These are phyloP conservation scores for Kluyveromyces nonfermentans DNA, from an alignment of 805 yeast species.

Conservation along the genomic window DNA sequence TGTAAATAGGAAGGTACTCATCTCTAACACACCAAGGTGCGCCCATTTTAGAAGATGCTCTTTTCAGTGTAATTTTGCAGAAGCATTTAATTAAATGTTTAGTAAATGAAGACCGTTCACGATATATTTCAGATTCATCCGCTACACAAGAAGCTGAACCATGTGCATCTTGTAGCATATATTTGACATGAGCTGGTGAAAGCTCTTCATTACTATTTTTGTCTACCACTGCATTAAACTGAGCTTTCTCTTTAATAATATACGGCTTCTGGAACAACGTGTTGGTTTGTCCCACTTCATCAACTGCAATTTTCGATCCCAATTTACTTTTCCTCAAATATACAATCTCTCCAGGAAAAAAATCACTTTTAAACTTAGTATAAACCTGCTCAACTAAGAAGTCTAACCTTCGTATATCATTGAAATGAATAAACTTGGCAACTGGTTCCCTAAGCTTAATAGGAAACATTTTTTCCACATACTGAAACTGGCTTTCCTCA, in stretches of 20 bases:
- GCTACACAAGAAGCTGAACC: slow-evolving; percentile 55
- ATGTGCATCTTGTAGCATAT: slow-evolving; percentile 53
- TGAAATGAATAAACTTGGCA: slow-evolving; percentile 75
- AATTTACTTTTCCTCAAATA: slow-evolving; percentile 35
- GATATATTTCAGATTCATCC: slow-evolving; percentile 59
- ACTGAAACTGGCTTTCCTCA: slow-evolving; percentile 53
- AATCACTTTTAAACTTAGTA: slow-evolving; percentile 64
- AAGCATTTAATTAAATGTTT: slow-evolving; percentile 87
- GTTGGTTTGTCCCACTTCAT: slow-evolving; percentile 3
- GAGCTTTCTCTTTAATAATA: slow-evolving; percentile 75
- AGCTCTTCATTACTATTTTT: slow-evolving; percentile 28
- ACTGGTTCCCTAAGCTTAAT: slow-evolving; percentile 88
- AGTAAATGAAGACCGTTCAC: slow-evolving; percentile 83
- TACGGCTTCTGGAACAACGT: slow-evolving; percentile 31
- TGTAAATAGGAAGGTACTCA: slow-evolving; percentile 38
- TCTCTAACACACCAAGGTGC: slow-evolving; percentile 94
- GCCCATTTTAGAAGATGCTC: slow-evolving; percentile 74
- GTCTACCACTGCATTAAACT: slow-evolving; percentile 45
- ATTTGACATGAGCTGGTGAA: slow-evolving; percentile 52
- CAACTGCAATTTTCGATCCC: slow-evolving; percentile 1
- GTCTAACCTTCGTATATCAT: slow-evolving; percentile 73
- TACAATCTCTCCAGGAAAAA: slow-evolving; percentile 85
- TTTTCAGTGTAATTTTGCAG: slow-evolving; percentile 56
- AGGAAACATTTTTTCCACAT: slow-evolving; percentile 77
- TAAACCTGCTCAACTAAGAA: slow-evolving; percentile 83